Conservation (phyloP, 305 asterid genomes). For the Solanum hybrid region DNA sequence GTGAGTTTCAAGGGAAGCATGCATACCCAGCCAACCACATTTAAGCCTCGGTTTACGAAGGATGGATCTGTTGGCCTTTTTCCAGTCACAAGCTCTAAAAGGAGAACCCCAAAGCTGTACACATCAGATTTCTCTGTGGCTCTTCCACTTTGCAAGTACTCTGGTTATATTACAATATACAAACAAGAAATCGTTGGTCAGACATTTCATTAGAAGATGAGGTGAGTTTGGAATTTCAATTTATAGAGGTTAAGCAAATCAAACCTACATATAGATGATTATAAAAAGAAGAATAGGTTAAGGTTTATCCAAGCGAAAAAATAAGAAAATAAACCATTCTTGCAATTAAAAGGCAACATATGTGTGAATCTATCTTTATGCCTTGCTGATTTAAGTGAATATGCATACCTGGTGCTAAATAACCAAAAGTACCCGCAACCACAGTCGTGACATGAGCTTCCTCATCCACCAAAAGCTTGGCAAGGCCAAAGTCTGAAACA, state of each 20-base stretch:
- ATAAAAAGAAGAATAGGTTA: background rate
- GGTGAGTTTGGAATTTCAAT: background rate
- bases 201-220: conserved; percentile 2
- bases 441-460: conserved; percentile 94
- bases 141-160: conserved; percentile 89
- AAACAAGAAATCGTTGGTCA: background rate
- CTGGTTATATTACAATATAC: conserved; percentile 22
- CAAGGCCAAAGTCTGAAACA: conserved; percentile 94
- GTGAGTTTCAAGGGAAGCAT: background rate
- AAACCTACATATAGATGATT: background rate
- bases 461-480: conserved; percentile 88
- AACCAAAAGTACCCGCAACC: conserved; percentile 95
- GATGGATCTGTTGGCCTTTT: conserved; percentile 89
- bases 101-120: conserved; percentile 89
- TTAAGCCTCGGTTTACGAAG: conserved; percentile 65
- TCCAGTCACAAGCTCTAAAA: conserved; percentile 86
- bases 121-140: conserved; percentile 90
- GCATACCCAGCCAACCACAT: conserved; percentile 96
- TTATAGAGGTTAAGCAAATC: background rate
- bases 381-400: background rate
- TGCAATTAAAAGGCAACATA: background rate
- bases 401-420: conserved; percentile 81
- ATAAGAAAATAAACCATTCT: background rate
- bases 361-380: background rate
- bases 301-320: background rate